Percentiles rank a stretch among this genome's conserved stretches.
phyloP scores from a whole-genome alignment of 495 filamentous ascomycete species.

The Daldinia caldariorum region DNA sequence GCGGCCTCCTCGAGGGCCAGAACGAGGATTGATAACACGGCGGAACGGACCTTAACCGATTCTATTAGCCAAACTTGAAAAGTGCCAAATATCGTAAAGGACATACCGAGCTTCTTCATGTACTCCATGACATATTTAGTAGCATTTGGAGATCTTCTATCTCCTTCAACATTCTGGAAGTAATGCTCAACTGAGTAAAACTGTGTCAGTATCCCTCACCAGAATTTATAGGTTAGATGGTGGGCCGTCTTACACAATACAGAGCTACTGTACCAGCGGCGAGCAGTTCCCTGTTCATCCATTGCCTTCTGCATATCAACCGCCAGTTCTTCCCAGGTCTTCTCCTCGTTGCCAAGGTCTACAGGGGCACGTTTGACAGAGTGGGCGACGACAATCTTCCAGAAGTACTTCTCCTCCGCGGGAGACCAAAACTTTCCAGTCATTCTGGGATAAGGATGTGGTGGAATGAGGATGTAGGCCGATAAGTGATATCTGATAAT shows the following conservation, averaged over 20 bases:
- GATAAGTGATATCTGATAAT: neutral
- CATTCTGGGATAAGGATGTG: constrained; percentile 41
- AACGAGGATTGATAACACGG: constrained; percentile 8
- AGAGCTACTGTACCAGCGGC: constrained; percentile 50
- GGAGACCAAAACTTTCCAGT: constrained; percentile 54
- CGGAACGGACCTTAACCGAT: constrained; percentile 6
- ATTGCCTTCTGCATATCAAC: constrained; percentile 47
- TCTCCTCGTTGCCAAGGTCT: constrained; percentile 38
- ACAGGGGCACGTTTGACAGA: constrained; percentile 51
- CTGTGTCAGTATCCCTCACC: constrained; percentile 22
- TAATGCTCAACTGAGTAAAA: constrained; percentile 55
- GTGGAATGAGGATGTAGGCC: too few species aligned
- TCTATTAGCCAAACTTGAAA: constrained; percentile 2
- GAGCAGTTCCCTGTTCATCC: constrained; percentile 24
- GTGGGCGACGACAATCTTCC: constrained; percentile 48
- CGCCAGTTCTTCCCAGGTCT: constrained; percentile 49
- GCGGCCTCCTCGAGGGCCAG: constrained; percentile 3
- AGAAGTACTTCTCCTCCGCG: constrained; percentile 55
- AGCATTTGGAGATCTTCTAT: constrained; percentile 49
- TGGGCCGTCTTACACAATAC: constrained; percentile 51
- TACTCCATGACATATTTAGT: constrained; percentile 42
- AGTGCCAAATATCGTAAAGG: neutral
- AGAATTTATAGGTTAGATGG: neutral
- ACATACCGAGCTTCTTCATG: constrained; percentile 38
- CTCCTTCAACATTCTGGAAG: constrained; percentile 52